Base-by-base conservation (phyloP, 192 early-diverging fungal genomes). In the Haplosporangium gracile region DNA sequence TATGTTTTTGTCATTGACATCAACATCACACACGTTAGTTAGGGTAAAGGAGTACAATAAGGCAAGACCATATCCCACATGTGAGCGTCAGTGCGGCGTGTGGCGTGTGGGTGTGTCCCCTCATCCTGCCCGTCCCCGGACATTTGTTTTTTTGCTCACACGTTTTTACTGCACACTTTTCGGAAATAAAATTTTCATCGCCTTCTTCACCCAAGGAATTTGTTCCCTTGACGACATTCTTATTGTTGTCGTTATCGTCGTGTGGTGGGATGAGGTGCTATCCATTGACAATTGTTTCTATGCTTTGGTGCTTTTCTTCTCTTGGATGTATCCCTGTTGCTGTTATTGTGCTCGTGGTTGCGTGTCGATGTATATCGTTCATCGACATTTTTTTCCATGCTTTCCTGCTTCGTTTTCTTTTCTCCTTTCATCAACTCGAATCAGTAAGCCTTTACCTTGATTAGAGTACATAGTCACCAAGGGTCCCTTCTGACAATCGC, bases 401-500 rank as follows among this genome's bases (percentile, higher is more conserved):
- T 5, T 51, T 16, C 49, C 2, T 20, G 47, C 47, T 51, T 51
- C 49, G 4, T n/a, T n/a, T 11, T 11, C 5, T 20, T 0, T 22
- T 40, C 40, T 32, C 53, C 5, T 32, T 24, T 45, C 34, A 10
- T 63, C 11, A 69, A 32, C 38, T 32, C 10, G 36, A 34, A 45
- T 34, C 55, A 53, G 1, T 0, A 34, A 9, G 36, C 22, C 24
- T 84, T 88, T 85, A 93, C 91, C 89, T 78, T 90, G 85, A 24
- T 65, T 32, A 65, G 93, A 91, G 88, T 95, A 97, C 96, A 99
- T 98, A 77, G 97, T 98, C 71, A 97, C 93, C 39, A 97, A 92
- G 55, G 92, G 83, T 43, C 91, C 89, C 43, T 90, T 91, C 76
- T 91, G 90, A 49, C 90, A 89, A 84, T 99, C 97, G 32, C 97